Percentiles rank a stretch among this genome's conserved stretches.
phyloP scores from a whole-genome alignment of 2,329 filamentous ascomycete species.

The Colletotrichum sp. region DNA sequence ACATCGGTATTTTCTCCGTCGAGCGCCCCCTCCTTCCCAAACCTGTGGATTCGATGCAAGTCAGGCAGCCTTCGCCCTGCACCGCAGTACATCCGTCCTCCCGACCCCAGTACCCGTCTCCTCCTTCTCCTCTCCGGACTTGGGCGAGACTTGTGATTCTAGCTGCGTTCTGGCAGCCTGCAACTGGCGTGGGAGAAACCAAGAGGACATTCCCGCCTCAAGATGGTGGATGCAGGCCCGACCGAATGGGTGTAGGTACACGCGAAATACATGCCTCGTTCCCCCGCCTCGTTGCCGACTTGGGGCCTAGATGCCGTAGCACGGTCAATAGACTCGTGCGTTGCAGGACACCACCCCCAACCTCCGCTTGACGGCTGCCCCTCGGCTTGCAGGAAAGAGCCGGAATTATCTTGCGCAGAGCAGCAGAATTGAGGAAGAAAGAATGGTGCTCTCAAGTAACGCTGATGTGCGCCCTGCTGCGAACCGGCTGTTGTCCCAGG shows the following conservation, averaged over 20 bases:
- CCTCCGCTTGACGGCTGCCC: neutral
- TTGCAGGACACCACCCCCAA: neutral
- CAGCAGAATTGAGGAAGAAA: neutral
- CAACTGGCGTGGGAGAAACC: neutral
- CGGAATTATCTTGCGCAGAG: neutral
- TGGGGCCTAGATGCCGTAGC: neutral
- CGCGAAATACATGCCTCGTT: slow-evolving; percentile 1
- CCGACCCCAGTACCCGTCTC: neutral
- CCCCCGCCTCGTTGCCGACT: slow-evolving; percentile 7
- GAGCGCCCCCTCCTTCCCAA: neutral
- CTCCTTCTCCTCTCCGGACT: neutral
- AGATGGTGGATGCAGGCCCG: neutral
- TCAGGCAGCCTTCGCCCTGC: neutral
- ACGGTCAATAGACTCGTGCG: neutral
- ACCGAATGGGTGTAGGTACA: slow-evolving; percentile 5
- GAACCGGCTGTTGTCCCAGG: neutral
- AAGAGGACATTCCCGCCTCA: neutral
- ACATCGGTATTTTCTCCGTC: neutral
- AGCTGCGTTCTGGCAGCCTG: neutral
- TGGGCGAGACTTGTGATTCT: neutral
- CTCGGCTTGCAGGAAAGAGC: neutral
- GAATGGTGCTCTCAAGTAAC: neutral
- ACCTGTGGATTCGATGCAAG: neutral
- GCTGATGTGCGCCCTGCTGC: neutral
- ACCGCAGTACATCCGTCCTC: neutral